phyloP scores from a whole-genome alignment of 1,284 basidiomycete species.

The Fomitopsis pinicola region DNA sequence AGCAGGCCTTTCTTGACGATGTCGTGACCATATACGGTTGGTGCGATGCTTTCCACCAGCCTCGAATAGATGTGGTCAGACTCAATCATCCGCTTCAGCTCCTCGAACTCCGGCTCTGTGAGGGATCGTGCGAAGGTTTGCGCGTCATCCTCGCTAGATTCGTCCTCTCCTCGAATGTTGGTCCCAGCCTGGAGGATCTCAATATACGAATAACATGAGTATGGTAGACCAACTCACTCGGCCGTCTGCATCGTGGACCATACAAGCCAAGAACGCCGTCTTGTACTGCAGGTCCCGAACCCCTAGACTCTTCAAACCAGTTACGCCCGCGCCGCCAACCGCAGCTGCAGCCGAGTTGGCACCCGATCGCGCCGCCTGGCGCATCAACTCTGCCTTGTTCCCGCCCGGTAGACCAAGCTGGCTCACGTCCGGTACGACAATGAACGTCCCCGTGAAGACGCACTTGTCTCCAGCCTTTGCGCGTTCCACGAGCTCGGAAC shows the following conservation, averaged over 20 bases:
- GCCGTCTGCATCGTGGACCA: conserved; percentile 90
- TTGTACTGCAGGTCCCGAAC: conserved; percentile 97
- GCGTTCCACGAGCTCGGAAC: conserved; percentile 92
- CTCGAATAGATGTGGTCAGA: conserved; percentile 92
- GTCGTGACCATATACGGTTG: conserved; percentile 97
- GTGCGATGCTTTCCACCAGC: conserved; percentile 93
- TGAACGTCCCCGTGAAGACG: conserved; percentile 96
- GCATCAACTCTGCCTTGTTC: conserved; percentile 86
- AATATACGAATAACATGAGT: neutral
- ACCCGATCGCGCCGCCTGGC: conserved; percentile 74
- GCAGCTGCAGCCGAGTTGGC: conserved; percentile 57
- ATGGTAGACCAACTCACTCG: conserved; percentile 50
- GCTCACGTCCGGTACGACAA: conserved; percentile 97
- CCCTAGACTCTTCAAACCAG: conserved; percentile 91
- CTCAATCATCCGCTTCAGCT: conserved; percentile 92
- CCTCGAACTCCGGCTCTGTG: conserved; percentile 92
- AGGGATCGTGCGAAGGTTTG: conserved; percentile 84
- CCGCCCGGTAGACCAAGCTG: conserved; percentile 95
- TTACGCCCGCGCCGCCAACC: conserved; percentile 84
- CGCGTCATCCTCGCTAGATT: conserved; percentile 71
- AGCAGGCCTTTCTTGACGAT: conserved; percentile 98
- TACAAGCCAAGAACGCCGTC: conserved; percentile 97
- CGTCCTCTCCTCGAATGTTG: conserved; percentile 85
- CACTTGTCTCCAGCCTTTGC: conserved; percentile 99
- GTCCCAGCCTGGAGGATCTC: conserved; percentile 57